A percentile compares a stretch with the other conserved stretches of the same genome.
These are phyloP conservation scores for Chaetomium globosum DNA, from an alignment of 2,329 filamentous ascomycete species.

Conservation along the genomic window DNA sequence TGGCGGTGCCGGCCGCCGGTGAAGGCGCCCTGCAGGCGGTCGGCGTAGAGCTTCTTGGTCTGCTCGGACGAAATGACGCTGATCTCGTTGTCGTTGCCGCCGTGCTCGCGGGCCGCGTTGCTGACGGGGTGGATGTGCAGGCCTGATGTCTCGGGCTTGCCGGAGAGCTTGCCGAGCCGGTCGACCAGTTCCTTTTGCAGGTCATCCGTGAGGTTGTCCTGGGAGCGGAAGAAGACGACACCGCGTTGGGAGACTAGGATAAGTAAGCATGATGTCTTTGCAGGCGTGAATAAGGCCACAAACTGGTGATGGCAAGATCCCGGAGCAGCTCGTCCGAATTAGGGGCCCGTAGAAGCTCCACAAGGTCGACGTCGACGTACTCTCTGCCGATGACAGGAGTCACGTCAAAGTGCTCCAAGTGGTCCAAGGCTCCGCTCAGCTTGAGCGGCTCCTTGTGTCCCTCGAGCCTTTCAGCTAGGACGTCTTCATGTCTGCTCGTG, in stretches of 20 bases:
- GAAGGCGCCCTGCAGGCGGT: slow-evolving; percentile 43
- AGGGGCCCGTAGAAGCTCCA: slow-evolving; percentile 61
- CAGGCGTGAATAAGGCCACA: slow-evolving; percentile 29
- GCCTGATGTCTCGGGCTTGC: slow-evolving; percentile 57
- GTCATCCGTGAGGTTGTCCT: slow-evolving; percentile 62
- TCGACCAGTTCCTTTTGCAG: slow-evolving; percentile 68
- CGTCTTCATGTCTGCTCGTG: not conserved
- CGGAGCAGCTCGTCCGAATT: slow-evolving; percentile 66
- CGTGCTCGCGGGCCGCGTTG: slow-evolving; percentile 56
- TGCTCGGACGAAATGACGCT: slow-evolving; percentile 64
- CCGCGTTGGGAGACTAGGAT: slow-evolving; percentile 65
- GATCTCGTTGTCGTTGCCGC: slow-evolving; percentile 61
- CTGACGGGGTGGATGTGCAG: slow-evolving; percentile 64
- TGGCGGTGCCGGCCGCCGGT: slow-evolving; percentile 49
- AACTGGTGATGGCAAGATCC: slow-evolving; percentile 69
- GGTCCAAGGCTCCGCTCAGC: slow-evolving; percentile 54
- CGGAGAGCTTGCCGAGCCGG: slow-evolving; percentile 60
- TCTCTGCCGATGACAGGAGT: slow-evolving; percentile 66
- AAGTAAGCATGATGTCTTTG: slow-evolving; percentile 1
- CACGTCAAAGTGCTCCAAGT: slow-evolving; percentile 59
- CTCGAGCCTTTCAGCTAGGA: slow-evolving; percentile 23
- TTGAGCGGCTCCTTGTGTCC: slow-evolving; percentile 47
- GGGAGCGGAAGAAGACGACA: slow-evolving; percentile 70
- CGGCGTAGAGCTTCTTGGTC: slow-evolving; percentile 54
- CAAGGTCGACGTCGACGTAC: slow-evolving; percentile 60